Base-by-base conservation (phyloP, 805 yeast species). In the Starmerella bombicola region DNA sequence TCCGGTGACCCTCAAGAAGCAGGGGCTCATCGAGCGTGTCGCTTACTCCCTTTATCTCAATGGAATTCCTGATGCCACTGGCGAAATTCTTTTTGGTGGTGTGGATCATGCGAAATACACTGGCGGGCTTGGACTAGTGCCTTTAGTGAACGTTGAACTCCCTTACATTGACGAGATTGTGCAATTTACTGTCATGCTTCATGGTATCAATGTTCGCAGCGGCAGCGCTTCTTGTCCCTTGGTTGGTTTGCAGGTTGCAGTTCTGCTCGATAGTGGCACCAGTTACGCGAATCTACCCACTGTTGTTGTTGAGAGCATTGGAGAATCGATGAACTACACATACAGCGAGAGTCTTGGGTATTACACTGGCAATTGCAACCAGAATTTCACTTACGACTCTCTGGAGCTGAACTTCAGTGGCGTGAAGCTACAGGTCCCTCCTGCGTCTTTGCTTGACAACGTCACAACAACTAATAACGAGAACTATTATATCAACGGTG, bases 191-290 rank as follows among this genome's bases (percentile, higher is more conserved):
- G 42, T 50, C 16, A 35, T 41, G 42, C 44, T 52, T 9, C 24
- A 41, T 20, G 46, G 47, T 3, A 20, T 52, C 13, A 24, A 37
- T 15, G 35, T 41, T 10, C 26, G 29, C 13, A 21, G 43, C 2
- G 37, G 37, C 19, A 29, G 26, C 20, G n/a, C 18, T 8, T 46
- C 38, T n/a, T 34, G 45, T 29, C 13, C 33, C n/a, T 34, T 42
- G 5, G 35, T 31, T 9, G 43, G 37, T 10, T 32, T 37, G 20
- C 19, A n/a, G 56, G 78, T 29, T 13, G 53, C 65, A 7, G 75
- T 70, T 3, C 56, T 71, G 22, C 58, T 76, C 29, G 82, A 77
- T 55, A 67, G 76, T 1, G 78, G 80, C 23, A 66, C 79, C 13
- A 63, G 76, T 5, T 55, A 67, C 20, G 58, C 70, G 12, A 67